phyloP scores from a whole-genome alignment of 176 grass and related monocot genomes.

The Aegilops longissima region DNA sequence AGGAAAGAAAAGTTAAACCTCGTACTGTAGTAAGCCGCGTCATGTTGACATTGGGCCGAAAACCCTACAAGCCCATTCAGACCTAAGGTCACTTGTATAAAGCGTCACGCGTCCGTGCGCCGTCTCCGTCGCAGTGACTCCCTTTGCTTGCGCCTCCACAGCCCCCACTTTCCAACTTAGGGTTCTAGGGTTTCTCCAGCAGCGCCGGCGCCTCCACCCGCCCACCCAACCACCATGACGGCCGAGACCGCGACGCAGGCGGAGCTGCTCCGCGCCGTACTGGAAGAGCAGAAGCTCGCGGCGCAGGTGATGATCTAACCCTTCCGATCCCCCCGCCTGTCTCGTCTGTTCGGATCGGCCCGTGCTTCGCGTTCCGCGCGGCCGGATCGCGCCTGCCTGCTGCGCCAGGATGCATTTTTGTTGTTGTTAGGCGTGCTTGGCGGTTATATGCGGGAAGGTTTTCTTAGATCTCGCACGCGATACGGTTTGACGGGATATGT shows the following conservation, averaged over 20 bases:
- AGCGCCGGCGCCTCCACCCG: not conserved
- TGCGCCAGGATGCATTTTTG: no score
- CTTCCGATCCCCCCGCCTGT: not conserved
- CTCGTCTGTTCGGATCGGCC: not conserved
- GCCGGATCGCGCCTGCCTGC: not conserved
- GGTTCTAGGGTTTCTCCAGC: constrained; percentile 44
- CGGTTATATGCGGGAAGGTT: not conserved
- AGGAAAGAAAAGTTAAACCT: not conserved
- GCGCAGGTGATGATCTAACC: constrained; percentile 7
- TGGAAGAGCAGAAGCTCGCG: constrained; percentile 70
- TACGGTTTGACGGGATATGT: not conserved
- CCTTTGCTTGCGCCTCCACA: not conserved
- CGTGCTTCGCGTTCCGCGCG: not conserved
- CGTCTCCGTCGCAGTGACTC: not conserved
- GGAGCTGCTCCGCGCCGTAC: constrained; percentile 59
- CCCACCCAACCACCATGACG: constrained; percentile 50
- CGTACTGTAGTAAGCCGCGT: no score
- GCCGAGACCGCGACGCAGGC: constrained; percentile 51
- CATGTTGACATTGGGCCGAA: not conserved
- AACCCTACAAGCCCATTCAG: not conserved
- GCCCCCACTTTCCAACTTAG: constrained; percentile 23
- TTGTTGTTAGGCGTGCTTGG: not conserved
- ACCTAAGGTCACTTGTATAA: not conserved
- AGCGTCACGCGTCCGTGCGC: not conserved
- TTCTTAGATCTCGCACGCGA: not conserved